Evolutionary conservation across 1,139 yeast genomes (phyloP).

Genomic region (Hyphopichia burtonii): DNA sequence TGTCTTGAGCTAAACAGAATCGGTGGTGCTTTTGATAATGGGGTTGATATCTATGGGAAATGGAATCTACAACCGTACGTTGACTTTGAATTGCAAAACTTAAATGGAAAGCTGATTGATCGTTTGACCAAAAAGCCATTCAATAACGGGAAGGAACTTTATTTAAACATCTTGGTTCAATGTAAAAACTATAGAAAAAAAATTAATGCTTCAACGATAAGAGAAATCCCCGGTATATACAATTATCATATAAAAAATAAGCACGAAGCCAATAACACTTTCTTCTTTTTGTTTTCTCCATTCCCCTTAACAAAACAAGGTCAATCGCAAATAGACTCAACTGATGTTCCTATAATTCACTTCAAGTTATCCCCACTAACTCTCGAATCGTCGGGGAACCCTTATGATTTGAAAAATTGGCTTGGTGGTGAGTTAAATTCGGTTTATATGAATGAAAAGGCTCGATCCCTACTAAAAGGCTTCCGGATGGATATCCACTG

Average conservation of each 20-base stretch:
- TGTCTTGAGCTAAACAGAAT: constrained; percentile 39
- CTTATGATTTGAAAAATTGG: constrained; percentile 42
- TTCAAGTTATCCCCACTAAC: constrained; percentile 36
- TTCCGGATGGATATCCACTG: constrained; percentile 30
- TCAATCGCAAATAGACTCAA: constrained; percentile 49
- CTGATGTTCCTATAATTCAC: constrained; percentile 57
- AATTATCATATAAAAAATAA: constrained; percentile 38
- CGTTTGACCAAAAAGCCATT: too few relatives aligned
- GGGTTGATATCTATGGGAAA: constrained; percentile 64
- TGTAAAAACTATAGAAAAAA: constrained; percentile 53
- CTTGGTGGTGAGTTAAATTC: constrained; percentile 36
- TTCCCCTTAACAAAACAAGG: constrained; percentile 61
- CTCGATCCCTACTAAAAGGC: constrained; percentile 41
- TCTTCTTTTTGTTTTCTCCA: constrained; percentile 55
- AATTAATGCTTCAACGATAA: constrained; percentile 50
- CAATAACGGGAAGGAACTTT: too few relatives aligned
- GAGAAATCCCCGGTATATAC: constrained; percentile 61
- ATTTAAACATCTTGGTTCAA: constrained; percentile 49
- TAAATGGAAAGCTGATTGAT: constrained; percentile 12
- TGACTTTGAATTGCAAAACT: neutral
- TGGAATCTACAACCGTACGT: constrained; percentile 49
- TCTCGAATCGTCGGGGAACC: constrained; percentile 10
- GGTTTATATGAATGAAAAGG: constrained; percentile 45
- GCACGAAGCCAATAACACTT: constrained; percentile 17
- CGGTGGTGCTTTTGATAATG: constrained; percentile 76